phyloP scores from a whole-genome alignment of 106 monocot species.

The Vanilla planifolia region DNA sequence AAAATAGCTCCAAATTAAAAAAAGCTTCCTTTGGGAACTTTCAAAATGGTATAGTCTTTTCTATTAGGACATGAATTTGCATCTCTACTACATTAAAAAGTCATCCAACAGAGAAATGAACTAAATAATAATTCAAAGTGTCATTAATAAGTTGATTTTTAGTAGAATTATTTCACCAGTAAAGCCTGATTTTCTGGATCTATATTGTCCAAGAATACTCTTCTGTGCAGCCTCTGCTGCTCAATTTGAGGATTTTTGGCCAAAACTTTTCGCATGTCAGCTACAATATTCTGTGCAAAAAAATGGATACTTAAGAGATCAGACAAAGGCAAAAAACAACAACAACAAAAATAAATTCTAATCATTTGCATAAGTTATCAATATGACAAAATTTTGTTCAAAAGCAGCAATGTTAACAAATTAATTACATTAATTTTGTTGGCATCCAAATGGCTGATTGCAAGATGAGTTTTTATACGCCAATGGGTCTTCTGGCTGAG shows the following conservation, averaged over 20 bases:
- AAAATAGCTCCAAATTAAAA: no score
- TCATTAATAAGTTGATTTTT: not conserved
- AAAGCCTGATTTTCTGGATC: conserved; percentile 96
- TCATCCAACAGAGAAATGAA: not conserved
- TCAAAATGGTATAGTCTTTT: no score
- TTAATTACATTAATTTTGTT: conserved; percentile 81
- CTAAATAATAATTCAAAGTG: not conserved
- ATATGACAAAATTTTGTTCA: not conserved
- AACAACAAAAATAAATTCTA: not conserved
- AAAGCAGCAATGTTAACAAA: no score
- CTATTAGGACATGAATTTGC: not conserved
- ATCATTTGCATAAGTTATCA: not conserved
- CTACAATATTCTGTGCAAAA: conserved; percentile 75
- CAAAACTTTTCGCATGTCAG: conserved; percentile 97
- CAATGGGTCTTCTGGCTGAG: conserved; percentile 92
- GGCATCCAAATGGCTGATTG: conserved; percentile 93
- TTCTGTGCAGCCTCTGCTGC: conserved; percentile 93
- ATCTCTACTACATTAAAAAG: not conserved
- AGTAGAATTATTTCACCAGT: conserved; percentile 35
- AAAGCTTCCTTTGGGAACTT: no score
- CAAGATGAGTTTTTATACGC: conserved; percentile 98
- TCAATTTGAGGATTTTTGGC: conserved; percentile 99
- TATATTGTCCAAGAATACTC: conserved; percentile 93
- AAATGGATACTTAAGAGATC: not conserved
- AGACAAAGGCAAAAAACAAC: not conserved